These are phyloP conservation scores for Blastomyces percursus DNA, from an alignment of 2,329 filamentous ascomycete genomes.

Conservation along the genomic window DNA sequence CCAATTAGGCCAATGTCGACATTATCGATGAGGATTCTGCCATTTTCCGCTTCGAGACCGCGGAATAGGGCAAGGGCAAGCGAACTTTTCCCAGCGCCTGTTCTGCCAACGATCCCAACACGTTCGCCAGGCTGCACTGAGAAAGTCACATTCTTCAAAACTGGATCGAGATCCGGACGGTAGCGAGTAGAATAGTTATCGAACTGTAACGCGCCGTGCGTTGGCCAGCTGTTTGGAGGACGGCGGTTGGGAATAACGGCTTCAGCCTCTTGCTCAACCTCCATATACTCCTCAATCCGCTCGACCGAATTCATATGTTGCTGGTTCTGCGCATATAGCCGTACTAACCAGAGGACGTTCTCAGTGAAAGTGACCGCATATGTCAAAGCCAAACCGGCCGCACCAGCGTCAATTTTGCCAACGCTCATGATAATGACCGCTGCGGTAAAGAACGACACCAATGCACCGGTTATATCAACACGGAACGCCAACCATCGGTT, in stretches of 20 bases:
- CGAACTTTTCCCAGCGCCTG: conserved; percentile 93
- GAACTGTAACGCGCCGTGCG: conserved; percentile 76
- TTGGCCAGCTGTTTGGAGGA: conserved; percentile 73
- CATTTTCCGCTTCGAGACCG: conserved; percentile 78
- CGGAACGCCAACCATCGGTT: conserved; percentile 95
- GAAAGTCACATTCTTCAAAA: conserved; percentile 74
- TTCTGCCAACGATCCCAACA: conserved; percentile 90
- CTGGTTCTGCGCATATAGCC: conserved; percentile 87
- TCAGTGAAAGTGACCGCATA: conserved; percentile 97
- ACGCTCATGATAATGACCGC: conserved; percentile 79
- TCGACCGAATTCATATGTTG: conserved; percentile 99
- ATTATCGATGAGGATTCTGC: conserved; percentile 80
- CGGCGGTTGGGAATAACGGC: conserved; percentile 66
- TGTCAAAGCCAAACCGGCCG: conserved; percentile 84
- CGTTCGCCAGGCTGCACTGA: conserved; percentile 79
- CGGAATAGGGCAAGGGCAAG: conserved; percentile 87
- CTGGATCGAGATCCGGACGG: conserved; percentile 72
- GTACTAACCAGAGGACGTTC: conserved; percentile 91
- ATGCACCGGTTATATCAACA: conserved; percentile 77
- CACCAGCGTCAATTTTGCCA: conserved; percentile 74
- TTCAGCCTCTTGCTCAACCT: conserved; percentile 85
- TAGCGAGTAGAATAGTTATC: conserved; percentile 82
- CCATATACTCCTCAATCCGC: conserved; percentile 91
- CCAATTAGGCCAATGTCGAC: conserved; percentile 86
- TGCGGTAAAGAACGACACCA: conserved; percentile 89